Percentiles rank a stretch among this genome's conserved stretches.
Conservation (phyloP, 2,329 filamentous ascomycete genomes). For the Epichloe sylvatica region DNA sequence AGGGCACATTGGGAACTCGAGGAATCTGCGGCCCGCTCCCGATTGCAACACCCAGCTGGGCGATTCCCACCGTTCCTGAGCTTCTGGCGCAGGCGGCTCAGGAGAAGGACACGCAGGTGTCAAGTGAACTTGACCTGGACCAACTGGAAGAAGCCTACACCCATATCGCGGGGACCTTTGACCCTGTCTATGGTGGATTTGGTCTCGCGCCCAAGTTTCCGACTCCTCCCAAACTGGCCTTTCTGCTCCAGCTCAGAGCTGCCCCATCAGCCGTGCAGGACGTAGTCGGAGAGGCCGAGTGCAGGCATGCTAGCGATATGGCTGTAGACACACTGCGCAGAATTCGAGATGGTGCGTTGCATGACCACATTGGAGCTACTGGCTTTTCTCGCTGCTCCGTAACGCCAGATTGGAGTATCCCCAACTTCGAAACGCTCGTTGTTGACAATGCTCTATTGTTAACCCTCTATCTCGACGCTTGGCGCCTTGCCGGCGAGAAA, state of each 20-base stretch:
- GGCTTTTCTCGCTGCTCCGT: conserved; percentile 67
- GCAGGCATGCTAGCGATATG: conserved; percentile 60
- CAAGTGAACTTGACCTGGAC: conserved; percentile 73
- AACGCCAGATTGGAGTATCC: conserved; percentile 82
- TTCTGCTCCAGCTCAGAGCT: conserved; percentile 60
- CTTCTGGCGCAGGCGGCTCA: conserved; percentile 8
- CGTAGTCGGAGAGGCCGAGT: conserved; percentile 75
- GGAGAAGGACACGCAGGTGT: conserved; percentile 19
- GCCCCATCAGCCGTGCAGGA: conserved; percentile 64
- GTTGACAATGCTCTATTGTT: conserved; percentile 84
- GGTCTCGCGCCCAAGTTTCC: conserved; percentile 74
- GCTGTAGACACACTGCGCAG: conserved; percentile 65
- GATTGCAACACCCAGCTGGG: conserved; percentile 18
- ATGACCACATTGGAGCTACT: conserved; percentile 39
- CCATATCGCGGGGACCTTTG: conserved; percentile 69
- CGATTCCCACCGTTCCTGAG: conserved; percentile 16
- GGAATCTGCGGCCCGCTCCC: conserved; percentile 18
- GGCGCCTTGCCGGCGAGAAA: conserved; percentile 40
- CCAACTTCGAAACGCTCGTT: conserved; percentile 95
- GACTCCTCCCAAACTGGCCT: conserved; percentile 71
- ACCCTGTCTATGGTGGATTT: conserved; percentile 68
- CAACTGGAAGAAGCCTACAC: conserved; percentile 80
- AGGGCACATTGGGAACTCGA: conserved; percentile 54
- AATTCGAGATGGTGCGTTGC: conserved; percentile 45
- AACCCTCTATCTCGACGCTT: conserved; percentile 74